Conservation (phyloP, 306 rosid genomes). For the Citrullus colocynthis region DNA sequence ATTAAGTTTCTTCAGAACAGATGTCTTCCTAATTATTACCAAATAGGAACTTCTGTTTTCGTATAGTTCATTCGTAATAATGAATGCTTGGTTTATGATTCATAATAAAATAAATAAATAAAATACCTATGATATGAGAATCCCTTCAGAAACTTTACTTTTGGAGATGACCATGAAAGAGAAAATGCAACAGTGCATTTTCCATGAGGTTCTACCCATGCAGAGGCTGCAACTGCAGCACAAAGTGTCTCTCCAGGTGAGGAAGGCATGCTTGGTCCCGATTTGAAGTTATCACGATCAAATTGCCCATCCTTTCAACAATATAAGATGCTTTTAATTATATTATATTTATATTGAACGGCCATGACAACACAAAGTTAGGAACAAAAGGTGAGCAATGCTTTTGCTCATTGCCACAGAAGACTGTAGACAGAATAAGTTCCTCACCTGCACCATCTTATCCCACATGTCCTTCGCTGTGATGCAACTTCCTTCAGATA, state of each 20-base stretch:
- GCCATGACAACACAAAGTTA: background rate
- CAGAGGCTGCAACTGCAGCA: conserved; percentile 91
- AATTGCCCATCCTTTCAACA: conserved; percentile 75
- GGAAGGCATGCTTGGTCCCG: conserved; percentile 80
- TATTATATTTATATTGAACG: background rate
- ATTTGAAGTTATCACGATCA: conserved; percentile 60
- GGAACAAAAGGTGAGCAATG: background rate
- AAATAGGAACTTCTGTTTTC: background rate
- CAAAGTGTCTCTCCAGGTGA: conserved; percentile 85
- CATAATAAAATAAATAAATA: background rate
- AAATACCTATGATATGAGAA: conserved; percentile 58
- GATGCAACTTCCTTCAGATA: conserved; percentile 52
- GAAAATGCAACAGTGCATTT: conserved; percentile 87
- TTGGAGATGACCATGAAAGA: conserved; percentile 95
- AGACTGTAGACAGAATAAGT: background rate
- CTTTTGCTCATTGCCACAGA: background rate
- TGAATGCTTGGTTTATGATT: background rate
- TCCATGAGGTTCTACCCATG: conserved; percentile 99
- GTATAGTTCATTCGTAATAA: background rate
- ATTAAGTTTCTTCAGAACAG: background rate
- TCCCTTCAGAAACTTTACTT: conserved; percentile 81
- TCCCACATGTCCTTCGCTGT: conserved; percentile 85
- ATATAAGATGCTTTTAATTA: background rate
- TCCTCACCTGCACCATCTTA: conserved; percentile 68
- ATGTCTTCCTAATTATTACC: background rate